phyloP scores from a whole-genome alignment of 805 yeast species.

The Blastobotrys terrestris region DNA sequence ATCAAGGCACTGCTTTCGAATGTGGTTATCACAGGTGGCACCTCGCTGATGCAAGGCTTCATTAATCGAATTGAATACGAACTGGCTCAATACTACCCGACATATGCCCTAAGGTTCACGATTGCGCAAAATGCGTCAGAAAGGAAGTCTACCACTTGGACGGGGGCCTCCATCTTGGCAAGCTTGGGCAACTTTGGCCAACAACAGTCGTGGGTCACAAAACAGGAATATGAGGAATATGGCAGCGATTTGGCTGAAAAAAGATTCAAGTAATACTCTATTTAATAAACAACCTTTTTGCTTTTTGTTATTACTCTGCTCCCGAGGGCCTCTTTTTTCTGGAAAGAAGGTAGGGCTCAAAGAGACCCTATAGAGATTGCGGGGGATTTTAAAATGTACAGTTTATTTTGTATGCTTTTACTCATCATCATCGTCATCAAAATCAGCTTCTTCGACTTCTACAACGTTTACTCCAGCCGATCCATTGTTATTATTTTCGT shows the following conservation, averaged over 20 bases:
- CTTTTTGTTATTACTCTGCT: too few relatives aligned
- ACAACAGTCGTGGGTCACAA: constrained; percentile 50
- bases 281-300: not conserved
- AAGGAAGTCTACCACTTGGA: constrained; percentile 56
- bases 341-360: too few relatives aligned
- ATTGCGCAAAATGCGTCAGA: constrained; percentile 42
- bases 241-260: constrained; percentile 41
- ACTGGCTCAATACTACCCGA: constrained; percentile 48
- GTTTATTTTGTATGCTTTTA: constrained; percentile 10
- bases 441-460: constrained; percentile 28
- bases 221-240: constrained; percentile 58
- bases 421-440: constrained; percentile 29
- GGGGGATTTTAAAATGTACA: too few relatives aligned
- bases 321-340: too few relatives aligned
- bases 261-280: constrained; percentile 28
- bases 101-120: constrained; percentile 38
- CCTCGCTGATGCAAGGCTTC: constrained; percentile 50
- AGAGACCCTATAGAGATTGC: too few relatives aligned
- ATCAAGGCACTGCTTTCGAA: constrained; percentile 33
- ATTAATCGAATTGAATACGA: constrained; percentile 52
- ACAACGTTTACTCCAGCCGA: constrained; percentile 9
- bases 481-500: not conserved
- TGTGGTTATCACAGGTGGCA: constrained; percentile 57
- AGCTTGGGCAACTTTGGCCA: constrained; percentile 43
- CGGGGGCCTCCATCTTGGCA: constrained; percentile 67